Evolutionary conservation across 495 filamentous ascomycete genomes (phyloP), one percentile per base, ranked within the genome.

Genomic region (Xylona heveae): DNA sequence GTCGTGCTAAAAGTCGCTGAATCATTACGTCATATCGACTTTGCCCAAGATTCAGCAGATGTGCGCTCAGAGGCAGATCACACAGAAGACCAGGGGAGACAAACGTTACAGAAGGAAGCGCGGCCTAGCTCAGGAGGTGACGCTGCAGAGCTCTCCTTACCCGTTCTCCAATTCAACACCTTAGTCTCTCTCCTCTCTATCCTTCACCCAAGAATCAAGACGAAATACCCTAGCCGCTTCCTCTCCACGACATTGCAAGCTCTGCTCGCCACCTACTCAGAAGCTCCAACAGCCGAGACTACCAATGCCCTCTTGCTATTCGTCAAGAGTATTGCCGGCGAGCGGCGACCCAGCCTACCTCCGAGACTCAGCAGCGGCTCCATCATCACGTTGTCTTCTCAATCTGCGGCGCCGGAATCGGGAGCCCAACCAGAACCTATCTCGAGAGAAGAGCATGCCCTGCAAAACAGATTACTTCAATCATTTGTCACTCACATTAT

Each of bases 161-260:
- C 33, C 10, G 38, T 48, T 1, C 35, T 54, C 13, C 55, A 81
- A 36, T 92, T 92, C 61, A 70, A 75, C 38, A 64, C 68, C 6
- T 60, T 97, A 2, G 50, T 91, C 20, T 66, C 67, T 14, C 74
- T 94, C 60, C 70, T 97, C 2, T 68, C 71, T 3, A 74, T 78
- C n/a, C 64, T 94, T 5, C 88, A 93, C 48, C 64, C 63, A 10
- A 71, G 88, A 26, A 84, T 97, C 48, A 71, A 77, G 48, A 88
- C 88, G 2, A 85, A 83, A 52, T 76, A 74, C 35, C 88, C 88
- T 2, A 90, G 80, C 35, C 75, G 84, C 12, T 97, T 97, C 50
- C 61, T 97, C 19, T 79, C 78, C n/a, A 79, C 79, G 1, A 81
- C 81, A 19, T 64, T 95, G 10, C 74, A 78, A 37, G 77, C 80